These are phyloP conservation scores for Mollisia scopiformis DNA, from an alignment of 2,329 filamentous ascomycete species.

Conservation along the genomic window DNA sequence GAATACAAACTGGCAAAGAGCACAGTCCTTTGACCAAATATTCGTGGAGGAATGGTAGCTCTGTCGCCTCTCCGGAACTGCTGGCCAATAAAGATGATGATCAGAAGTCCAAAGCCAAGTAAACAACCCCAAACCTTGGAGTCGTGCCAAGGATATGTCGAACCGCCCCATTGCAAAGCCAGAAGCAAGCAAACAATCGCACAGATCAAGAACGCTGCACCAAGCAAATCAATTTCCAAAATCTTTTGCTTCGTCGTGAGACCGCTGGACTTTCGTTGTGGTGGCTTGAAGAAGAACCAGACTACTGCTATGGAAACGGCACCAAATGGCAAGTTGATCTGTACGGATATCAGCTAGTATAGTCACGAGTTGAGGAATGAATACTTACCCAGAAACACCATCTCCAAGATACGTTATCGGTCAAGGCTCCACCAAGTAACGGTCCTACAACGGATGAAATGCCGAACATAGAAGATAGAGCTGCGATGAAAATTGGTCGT, in stretches of 20 bases:
- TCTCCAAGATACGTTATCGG: slow-evolving; percentile 42
- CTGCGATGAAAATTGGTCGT: slow-evolving; percentile 37
- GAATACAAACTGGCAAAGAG: slow-evolving; percentile 38
- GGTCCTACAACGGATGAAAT: slow-evolving; percentile 39
- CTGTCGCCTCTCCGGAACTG: slow-evolving; percentile 48
- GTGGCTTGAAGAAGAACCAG: slow-evolving; percentile 48
- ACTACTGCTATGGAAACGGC: slow-evolving; percentile 42
- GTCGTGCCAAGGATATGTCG: slow-evolving; percentile 47
- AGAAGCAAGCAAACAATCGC: slow-evolving; percentile 47
- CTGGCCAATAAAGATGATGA: slow-evolving; percentile 41
- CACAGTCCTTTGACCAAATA: slow-evolving; percentile 45
- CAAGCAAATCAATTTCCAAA: slow-evolving; percentile 51
- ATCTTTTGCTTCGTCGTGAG: slow-evolving; percentile 41
- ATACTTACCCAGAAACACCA: slow-evolving; percentile 44
- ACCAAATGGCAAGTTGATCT: slow-evolving; percentile 48
- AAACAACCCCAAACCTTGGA: slow-evolving; percentile 47
- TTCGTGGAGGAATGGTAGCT: slow-evolving; percentile 53
- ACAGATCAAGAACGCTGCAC: slow-evolving; percentile 49
- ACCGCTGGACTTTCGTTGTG: slow-evolving; percentile 34
- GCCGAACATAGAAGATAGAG: slow-evolving; percentile 38
- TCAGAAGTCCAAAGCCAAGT: slow-evolving; percentile 41
- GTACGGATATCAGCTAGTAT: slow-evolving; percentile 3
- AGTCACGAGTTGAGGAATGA: slow-evolving; percentile 29
- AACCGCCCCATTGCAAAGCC: slow-evolving; percentile 52
- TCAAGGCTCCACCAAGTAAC: slow-evolving; percentile 42